phyloP scores from a whole-genome alignment of 495 filamentous ascomycete species.

The Astrothelium macrocarpum region DNA sequence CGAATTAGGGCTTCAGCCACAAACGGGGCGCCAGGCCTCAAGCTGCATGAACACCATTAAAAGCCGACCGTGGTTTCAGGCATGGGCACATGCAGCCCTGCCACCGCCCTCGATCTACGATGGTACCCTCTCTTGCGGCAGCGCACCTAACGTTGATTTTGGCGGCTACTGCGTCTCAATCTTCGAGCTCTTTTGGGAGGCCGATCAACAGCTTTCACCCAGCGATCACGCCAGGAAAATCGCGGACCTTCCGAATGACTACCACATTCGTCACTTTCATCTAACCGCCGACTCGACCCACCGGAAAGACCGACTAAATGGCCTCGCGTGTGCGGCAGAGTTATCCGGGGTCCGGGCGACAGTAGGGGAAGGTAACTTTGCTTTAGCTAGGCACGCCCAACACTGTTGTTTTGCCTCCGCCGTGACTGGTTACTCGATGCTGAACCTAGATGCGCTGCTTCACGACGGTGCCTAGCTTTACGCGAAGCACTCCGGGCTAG shows the following conservation, averaged over 20 bases:
- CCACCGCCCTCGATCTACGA: not conserved
- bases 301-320: slow-evolving; percentile 3
- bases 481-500: not conserved
- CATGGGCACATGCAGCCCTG: not conserved
- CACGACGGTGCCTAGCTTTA: not conserved
- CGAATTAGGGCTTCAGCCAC: not conserved
- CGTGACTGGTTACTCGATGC: not conserved
- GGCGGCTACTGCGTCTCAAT: slow-evolving; percentile 5
- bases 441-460: not conserved
- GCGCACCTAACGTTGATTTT: not conserved
- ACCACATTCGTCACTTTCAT: not conserved
- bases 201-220: not conserved
- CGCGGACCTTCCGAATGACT: not conserved
- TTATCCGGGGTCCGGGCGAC: not conserved
- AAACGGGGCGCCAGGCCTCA: not conserved
- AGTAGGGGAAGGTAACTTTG: not conserved
- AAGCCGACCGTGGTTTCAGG: not conserved
- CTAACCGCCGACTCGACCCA: not conserved
- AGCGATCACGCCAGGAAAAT: not conserved
- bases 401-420: not conserved
- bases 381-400: not conserved
- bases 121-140: not conserved
- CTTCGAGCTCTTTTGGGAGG: not conserved
- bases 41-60: not conserved
- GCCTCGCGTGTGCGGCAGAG: not conserved